Evolutionary conservation across 202 grass and related monocot genomes (phyloP).

Genomic region (Schoenoplectus triqueter): DNA sequence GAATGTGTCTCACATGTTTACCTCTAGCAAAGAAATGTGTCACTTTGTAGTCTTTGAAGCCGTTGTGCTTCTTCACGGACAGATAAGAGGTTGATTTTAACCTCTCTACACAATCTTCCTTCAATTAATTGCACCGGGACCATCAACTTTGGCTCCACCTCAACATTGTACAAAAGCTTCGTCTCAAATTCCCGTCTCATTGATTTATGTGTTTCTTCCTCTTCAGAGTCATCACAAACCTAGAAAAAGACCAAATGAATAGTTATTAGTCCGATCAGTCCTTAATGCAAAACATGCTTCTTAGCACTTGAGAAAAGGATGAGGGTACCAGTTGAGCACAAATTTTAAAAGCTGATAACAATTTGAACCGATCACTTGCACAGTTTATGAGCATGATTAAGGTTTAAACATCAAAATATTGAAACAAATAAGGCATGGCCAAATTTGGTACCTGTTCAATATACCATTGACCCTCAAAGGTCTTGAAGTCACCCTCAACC

Average conservation of each 20-base stretch:
- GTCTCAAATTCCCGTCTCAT: slow-evolving; percentile 46
- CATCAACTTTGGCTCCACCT: slow-evolving; percentile 91
- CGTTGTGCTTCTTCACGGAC: slow-evolving; percentile 80
- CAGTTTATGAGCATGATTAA: not conserved
- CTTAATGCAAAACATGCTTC: not conserved
- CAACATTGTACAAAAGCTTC: slow-evolving; percentile 66
- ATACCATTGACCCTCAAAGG: slow-evolving; percentile 81
- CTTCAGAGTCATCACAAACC: slow-evolving; percentile 23
- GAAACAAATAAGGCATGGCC: not conserved
- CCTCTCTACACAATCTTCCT: slow-evolving; percentile 78
- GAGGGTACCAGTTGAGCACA: not conserved
- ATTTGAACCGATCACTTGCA: not conserved
- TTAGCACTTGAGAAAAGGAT: slow-evolving; percentile 7
- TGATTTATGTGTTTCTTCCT: slow-evolving; percentile 18
- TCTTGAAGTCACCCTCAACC: slow-evolving; percentile 85
- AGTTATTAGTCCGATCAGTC: slow-evolving; percentile 19
- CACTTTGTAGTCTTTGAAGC: slow-evolving; percentile 47
- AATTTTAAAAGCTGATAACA: not conserved
- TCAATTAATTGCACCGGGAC: slow-evolving; percentile 75
- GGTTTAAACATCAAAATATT: not conserved
- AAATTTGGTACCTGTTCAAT: slow-evolving; percentile 52
- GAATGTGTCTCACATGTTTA: not conserved
- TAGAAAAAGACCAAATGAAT: slow-evolving; percentile 23
- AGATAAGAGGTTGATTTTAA: slow-evolving; percentile 68
- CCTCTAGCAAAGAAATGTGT: not conserved